Conservation (phyloP, 495 filamentous ascomycete genomes). For the Neurospora intermedia region DNA sequence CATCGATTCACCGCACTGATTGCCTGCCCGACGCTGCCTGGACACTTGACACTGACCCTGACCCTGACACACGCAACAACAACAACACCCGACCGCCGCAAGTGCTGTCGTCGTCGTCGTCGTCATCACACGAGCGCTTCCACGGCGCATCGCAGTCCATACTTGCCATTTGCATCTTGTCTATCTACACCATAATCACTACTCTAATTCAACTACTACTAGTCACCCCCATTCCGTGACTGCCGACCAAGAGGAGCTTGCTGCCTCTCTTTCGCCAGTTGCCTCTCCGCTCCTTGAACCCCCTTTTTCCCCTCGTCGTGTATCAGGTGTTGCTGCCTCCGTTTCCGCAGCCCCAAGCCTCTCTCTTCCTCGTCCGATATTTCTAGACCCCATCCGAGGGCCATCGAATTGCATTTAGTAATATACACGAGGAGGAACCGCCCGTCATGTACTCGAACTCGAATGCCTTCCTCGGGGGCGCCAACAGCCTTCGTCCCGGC, state of each 20-base stretch:
- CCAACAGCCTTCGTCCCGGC: conserved; percentile 62
- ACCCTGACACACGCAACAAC: neutral
- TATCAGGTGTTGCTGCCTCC: neutral
- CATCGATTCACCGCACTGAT: neutral
- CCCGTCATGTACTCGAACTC: conserved; percentile 75
- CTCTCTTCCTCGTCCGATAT: neutral
- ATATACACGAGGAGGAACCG: neutral
- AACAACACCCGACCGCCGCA: neutral
- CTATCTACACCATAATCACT: neutral
- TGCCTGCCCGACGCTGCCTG: neutral
- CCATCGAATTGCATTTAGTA: neutral
- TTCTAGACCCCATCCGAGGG: neutral
- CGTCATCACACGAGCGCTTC: neutral
- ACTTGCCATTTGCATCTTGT: neutral
- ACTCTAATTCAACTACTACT: neutral
- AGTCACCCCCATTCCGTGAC: neutral
- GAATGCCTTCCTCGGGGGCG: conserved; percentile 71
- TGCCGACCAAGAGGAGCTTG: neutral
- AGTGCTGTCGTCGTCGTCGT: neutral
- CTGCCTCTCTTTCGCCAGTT: neutral
- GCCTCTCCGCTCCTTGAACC: neutral
- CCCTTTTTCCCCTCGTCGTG: neutral
- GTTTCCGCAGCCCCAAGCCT: neutral
- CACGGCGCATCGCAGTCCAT: neutral
- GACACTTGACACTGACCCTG: neutral